Base-by-base conservation (phyloP, 2,329 filamentous ascomycete species). In the Bisporella sp. region DNA sequence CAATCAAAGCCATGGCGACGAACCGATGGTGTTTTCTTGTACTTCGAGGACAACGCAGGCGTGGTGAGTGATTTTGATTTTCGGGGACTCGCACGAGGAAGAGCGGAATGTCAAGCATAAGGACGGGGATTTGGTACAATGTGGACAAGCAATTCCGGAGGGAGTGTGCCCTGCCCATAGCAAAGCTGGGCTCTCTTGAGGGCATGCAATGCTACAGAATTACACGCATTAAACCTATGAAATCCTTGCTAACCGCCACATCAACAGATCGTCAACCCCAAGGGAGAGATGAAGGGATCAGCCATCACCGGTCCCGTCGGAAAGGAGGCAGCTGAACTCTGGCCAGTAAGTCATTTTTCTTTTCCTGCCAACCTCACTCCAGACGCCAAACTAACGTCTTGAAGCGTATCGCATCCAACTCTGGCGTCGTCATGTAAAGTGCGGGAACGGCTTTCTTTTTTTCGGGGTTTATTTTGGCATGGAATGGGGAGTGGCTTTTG, bases 251-350 rank as follows among this genome's bases (percentile, higher is more conserved):
- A 62, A 78, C 65, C 28, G 12, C 2, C 13, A 41, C 39, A 47
- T 44, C 32, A 48, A 49, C 69, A 93, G 88, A 99, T 99, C 70
- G 93, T 99, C 82, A 99, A 99, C 83, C 90, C 92, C 76, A 99
- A 99, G 88, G 93, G 93, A 79, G 93, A 99, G 81, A 99, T 99
- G 93, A 99, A 99, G 87, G 93, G 93, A 72, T 96, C 90, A 62
- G 93, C 93, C 74, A 99, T 99, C 74, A 99, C 93, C 67, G 93
- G 93, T 66, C 93, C 93, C 67, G 92, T 99, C 71, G 93, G 92
- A 75, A 99, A 99, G 87, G 93, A 99, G 81, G 93, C 93, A 73
- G 93, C 93, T 74, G 93, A 99, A 81, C 83, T 99, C 69, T 99
- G 93, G 93, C 93, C 93, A 73, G 89, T 92, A 81, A 77, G 87